Conservation (phyloP, 495 filamentous ascomycete species). For the Neurospora sp. region DNA sequence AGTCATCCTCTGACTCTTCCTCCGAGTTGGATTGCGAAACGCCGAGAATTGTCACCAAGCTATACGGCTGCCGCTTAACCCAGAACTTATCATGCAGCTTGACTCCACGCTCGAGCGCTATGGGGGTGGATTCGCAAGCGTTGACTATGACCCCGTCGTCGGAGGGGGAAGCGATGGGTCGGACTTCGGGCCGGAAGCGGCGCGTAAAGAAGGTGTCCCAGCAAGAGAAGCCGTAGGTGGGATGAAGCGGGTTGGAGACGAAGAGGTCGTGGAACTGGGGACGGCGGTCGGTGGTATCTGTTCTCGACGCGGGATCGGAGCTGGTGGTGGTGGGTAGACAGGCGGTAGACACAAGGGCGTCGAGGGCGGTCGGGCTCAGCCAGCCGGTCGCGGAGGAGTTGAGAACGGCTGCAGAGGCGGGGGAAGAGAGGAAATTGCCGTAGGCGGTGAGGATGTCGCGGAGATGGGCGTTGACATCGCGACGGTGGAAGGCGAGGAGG, state of each 20-base stretch:
- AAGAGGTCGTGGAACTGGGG: neutral
- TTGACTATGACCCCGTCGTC: conserved; percentile 23
- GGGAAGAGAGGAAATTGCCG: neutral
- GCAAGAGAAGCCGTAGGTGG: neutral
- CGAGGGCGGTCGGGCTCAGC: neutral
- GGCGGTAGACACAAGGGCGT: neutral
- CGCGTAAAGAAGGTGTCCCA: conserved; percentile 37
- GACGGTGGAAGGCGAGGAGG: neutral
- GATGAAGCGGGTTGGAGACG: neutral
- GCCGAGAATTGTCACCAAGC: conserved; percentile 27
- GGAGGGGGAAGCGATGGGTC: conserved; percentile 26
- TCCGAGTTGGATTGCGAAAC: neutral
- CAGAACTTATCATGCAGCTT: conserved; percentile 30
- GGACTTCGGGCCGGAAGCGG: conserved; percentile 21
- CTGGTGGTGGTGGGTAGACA: neutral
- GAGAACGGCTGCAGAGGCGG: neutral
- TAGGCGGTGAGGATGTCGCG: neutral
- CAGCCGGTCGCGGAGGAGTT: neutral
- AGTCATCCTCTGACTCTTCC: neutral
- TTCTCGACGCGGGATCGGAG: neutral
- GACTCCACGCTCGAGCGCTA: neutral
- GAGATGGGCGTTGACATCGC: neutral
- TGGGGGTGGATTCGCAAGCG: conserved; percentile 31
- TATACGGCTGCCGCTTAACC: conserved; percentile 36
- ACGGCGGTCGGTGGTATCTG: neutral